These are phyloP conservation scores for Aspergillus caelatus DNA, from an alignment of 2,329 filamentous ascomycete species.

Conservation along the genomic window DNA sequence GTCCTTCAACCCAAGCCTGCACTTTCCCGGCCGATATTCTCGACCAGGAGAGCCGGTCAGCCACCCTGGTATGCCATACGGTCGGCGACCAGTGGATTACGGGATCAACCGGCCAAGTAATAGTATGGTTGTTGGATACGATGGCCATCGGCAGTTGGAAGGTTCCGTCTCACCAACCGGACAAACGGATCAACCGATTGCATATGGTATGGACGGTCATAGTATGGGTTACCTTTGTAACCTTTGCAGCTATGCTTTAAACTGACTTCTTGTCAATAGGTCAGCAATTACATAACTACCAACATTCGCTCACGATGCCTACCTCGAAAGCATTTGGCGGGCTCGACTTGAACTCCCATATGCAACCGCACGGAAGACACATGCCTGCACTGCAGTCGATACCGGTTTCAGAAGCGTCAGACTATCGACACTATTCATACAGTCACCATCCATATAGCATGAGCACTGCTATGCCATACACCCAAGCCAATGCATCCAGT, in stretches of 20 bases:
- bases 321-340: constrained; percentile 28
- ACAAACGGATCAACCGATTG: constrained; percentile 27
- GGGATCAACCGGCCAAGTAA: constrained; percentile 27
- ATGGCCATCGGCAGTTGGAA: constrained; percentile 33
- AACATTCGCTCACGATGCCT: constrained; percentile 30
- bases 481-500: constrained; percentile 37
- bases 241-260: not conserved
- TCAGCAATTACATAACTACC: constrained; percentile 33
- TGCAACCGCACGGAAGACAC: constrained; percentile 29
- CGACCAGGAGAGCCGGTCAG: constrained; percentile 27
- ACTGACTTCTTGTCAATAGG: constrained; percentile 22
- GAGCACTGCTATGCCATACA: constrained; percentile 33
- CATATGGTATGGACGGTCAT: constrained; percentile 32
- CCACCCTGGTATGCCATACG: constrained; percentile 30
- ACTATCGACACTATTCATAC: constrained; percentile 39
- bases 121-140: constrained; percentile 33
- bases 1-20: constrained; percentile 32
- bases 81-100: constrained; percentile 34
- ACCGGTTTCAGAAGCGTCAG: constrained; percentile 37
- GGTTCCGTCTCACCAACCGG: constrained; percentile 39
- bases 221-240: constrained; percentile 22
- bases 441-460: constrained; percentile 31
- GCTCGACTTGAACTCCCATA: constrained; percentile 31
- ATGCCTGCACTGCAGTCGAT: constrained; percentile 33
- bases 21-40: constrained; percentile 32